phyloP scores from a whole-genome alignment of 1,284 basidiomycete genomes.

The Sutorius eximius region DNA sequence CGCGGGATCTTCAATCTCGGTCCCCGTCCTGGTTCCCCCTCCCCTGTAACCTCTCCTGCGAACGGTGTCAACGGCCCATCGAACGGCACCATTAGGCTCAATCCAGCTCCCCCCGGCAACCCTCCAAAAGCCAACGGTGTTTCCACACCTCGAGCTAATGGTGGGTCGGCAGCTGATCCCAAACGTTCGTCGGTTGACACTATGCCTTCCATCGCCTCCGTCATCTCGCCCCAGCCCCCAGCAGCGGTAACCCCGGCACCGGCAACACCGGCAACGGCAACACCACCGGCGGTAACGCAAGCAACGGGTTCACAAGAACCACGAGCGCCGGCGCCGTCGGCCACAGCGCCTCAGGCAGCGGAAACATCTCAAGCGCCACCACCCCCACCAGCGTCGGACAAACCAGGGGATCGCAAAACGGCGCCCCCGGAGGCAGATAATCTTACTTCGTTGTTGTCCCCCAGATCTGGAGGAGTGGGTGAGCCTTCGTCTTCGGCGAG shows the following conservation, averaged over 20 bases:
- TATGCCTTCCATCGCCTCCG: constrained; percentile 20
- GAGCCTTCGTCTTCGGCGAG: constrained; percentile 35
- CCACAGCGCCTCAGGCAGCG: background rate
- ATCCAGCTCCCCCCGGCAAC: constrained; percentile 18
- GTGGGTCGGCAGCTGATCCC: constrained; percentile 32
- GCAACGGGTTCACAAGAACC: background rate
- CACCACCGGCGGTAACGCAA: background rate
- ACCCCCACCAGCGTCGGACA: constrained; percentile 3
- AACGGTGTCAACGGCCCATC: constrained; percentile 14
- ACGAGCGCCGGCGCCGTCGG: background rate
- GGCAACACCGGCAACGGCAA: background rate
- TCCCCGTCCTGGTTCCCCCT: constrained; percentile 28
- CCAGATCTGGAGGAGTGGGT: constrained; percentile 26
- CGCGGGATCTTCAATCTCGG: constrained; percentile 40
- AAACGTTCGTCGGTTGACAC: constrained; percentile 25
- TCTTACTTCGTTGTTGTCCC: background rate
- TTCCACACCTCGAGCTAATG: constrained; percentile 24
- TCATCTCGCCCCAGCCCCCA: constrained; percentile 8
- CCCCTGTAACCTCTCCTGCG: constrained; percentile 4
- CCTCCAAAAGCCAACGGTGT: constrained; percentile 22
- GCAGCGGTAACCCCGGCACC: background rate
- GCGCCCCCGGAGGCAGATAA: background rate
- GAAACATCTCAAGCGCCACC: background rate
- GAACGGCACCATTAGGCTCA: constrained; percentile 21
- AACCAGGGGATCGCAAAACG: constrained; percentile 10